phyloP scores from a whole-genome alignment of 1,139 yeast genomes.

The Eremothecium gossypii region DNA sequence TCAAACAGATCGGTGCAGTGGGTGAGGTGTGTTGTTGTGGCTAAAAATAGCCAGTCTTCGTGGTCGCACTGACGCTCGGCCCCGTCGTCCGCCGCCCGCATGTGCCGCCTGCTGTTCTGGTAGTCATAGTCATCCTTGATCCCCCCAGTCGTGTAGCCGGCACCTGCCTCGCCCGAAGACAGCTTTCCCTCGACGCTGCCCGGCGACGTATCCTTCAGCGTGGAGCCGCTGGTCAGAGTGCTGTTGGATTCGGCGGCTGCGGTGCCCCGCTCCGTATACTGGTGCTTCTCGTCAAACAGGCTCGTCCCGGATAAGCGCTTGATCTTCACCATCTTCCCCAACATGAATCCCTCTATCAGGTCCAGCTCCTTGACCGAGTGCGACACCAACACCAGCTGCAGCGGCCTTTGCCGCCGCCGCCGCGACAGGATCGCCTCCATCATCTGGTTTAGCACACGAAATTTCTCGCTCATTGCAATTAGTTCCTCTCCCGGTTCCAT shows the following conservation, averaged over 20 bases:
- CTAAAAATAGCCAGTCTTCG: slow-evolving; percentile 33
- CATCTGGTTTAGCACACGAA: slow-evolving; percentile 44
- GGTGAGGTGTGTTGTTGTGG: slow-evolving; percentile 35
- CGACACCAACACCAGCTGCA: slow-evolving; percentile 44
- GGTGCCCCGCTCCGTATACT: slow-evolving; percentile 1
- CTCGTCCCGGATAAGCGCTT: slow-evolving; percentile 54
- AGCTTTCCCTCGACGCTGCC: slow-evolving; percentile 5
- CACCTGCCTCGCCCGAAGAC: slow-evolving; percentile 27
- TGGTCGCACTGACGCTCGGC: slow-evolving; percentile 4
- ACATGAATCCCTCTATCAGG: slow-evolving; percentile 53
- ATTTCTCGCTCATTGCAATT: slow-evolving; percentile 49
- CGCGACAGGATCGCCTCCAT: slow-evolving; percentile 31
- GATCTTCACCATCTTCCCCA: slow-evolving; percentile 52
- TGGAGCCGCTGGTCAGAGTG: not conserved
- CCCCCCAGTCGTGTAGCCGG: slow-evolving; percentile 32
- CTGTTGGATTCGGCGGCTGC: slow-evolving; percentile 5
- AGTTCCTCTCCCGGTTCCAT: slow-evolving; percentile 55
- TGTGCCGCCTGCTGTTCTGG: slow-evolving; percentile 19
- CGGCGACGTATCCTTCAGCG: not conserved
- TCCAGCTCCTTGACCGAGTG: slow-evolving; percentile 60
- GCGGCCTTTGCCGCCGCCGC: slow-evolving; percentile 10
- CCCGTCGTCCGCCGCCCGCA: slow-evolving; percentile 2
- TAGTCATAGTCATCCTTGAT: slow-evolving; percentile 35
- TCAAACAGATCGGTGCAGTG: slow-evolving; percentile 26
- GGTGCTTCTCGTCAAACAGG: slow-evolving; percentile 36